Evolutionary conservation across 106 monocot genomes (phyloP), one percentile per base, ranked within the genome.

Genomic region (Phalaenopsis equestris): DNA sequence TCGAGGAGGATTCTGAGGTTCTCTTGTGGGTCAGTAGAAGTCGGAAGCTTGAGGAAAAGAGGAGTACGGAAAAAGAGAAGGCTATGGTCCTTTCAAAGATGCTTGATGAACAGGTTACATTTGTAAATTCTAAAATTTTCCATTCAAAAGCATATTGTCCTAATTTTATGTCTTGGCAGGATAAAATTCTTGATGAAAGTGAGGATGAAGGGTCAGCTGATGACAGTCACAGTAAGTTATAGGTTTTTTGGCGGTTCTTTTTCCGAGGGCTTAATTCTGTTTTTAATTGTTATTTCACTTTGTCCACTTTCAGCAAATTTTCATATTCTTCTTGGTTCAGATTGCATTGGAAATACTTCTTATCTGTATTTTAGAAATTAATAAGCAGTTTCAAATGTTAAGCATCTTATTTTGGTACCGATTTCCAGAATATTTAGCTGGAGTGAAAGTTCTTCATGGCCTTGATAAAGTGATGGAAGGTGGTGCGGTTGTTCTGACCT

Each of bases 391-490:
- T 19, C 11, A n/a, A 18, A 15, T 15, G 4, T 39, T 18, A 42
- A 42, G 16, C 18, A 43, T 23, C 21, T 78, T 72, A 49, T 18
- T 49, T 43, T 76, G 39, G 6, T 79, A 42, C 38, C 19, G 45
- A 57, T 81, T 6, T 79, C 11, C 81, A 99, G 98, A 92, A 78
- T 82, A 95, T 87, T 85, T 99, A 82, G 92, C 91, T 61, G 98
- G 98, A 56, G 91, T 93, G 36, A 99, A 93, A 83, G 83, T 99
- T 85, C 87, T 94, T 79, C 94, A 99, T 86, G 98, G 98, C 4
- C 92, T 99, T 81, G 94, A 99, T 78, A 99, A 99, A 85, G 94
- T 93, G 36, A 84, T 95, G 47, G 94, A 99, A 82, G 98, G 97
- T 82, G 94, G 94, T 76, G 89, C 94, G 67, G 94, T 99, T 86